Base-by-base conservation (phyloP, 2,329 filamentous ascomycete genomes). In the Orbilia ellipsospora region DNA sequence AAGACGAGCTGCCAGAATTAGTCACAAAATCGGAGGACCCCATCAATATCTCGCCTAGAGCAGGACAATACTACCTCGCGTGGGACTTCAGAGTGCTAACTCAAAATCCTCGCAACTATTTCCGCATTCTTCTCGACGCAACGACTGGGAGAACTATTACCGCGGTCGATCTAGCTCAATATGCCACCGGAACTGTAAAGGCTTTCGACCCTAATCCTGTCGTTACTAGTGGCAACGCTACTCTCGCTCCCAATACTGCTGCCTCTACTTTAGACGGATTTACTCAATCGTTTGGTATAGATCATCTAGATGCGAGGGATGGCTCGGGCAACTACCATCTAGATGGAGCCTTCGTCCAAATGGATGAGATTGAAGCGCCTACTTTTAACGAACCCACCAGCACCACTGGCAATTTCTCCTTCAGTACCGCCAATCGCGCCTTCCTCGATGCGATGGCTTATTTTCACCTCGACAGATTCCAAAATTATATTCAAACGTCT, bases 21-120 rank as follows among this genome's bases (percentile, higher is more conserved):
- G 6, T 36, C 31, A 6, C 31, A 36, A 36, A 56, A n/a, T 13
- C 31, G 26, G 26, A 56, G 23, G 54, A 40, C 1, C 31, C 54
- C 44, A 48, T 48, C 44, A 48, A 1, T 7, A 6, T 13, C 13
- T 7, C 6, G 2, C 54, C 54, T 56, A 13, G 18, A 26, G 54
- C 31, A 7, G 54, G 54, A 16, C 54, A 56, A 36, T 56, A 56
- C 54, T 56, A 31, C 31, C 23, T 56, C 2, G 54, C 54, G 26
- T 56, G 54, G 54, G 54, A 56, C 26, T 56, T 56, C n/a, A 56
- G 18, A 56, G 54, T 56, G 23, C 26, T 56, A 36, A 56, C 54
- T 56, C 23, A 56, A 26, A 56, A 56, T 36, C 54, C 54, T 56
- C 54, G 54, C 18, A 56, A 56, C 23, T 56, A 56, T 56, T 56